Evolutionary conservation across 257 asterid species (phyloP).

Genomic region (Fraxinus cuspidata): DNA sequence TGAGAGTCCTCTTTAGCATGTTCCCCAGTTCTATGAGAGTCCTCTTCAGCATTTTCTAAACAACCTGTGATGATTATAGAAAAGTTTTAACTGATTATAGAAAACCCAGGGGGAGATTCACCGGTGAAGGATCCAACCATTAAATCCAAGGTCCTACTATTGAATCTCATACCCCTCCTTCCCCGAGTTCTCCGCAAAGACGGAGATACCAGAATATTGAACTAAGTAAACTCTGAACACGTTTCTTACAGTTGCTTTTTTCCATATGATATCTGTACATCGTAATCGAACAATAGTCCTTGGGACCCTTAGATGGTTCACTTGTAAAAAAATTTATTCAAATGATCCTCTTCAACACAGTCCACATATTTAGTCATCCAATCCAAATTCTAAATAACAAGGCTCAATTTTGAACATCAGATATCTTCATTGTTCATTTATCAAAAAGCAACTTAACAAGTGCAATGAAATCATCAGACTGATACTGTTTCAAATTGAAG

Average conservation of each 20-base stretch:
- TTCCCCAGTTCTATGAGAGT: not conserved
- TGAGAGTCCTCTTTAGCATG: not conserved
- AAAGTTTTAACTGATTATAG: not conserved
- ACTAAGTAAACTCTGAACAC: not conserved
- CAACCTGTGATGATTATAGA: not conserved
- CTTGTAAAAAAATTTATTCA: not conserved
- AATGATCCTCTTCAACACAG: not conserved
- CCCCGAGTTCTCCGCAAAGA: not conserved
- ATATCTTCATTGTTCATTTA: not conserved
- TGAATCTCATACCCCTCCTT: no score
- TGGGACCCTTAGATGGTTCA: not conserved
- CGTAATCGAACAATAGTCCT: not conserved
- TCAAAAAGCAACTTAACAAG: not conserved
- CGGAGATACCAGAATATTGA: not conserved
- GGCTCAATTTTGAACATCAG: not conserved
- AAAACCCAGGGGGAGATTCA: not conserved
- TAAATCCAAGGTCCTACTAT: no score
- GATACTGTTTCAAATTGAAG: not conserved
- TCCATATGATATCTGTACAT: not conserved
- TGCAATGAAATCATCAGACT: not conserved
- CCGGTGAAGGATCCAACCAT: not conserved
- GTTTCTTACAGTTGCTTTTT: no score
- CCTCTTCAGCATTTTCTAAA: not conserved
- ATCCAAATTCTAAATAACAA: not conserved
- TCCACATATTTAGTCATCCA: not conserved